These are phyloP conservation scores for Aspergillus fijiensis DNA, from an alignment of 2,329 filamentous ascomycete genomes.

Conservation along the genomic window DNA sequence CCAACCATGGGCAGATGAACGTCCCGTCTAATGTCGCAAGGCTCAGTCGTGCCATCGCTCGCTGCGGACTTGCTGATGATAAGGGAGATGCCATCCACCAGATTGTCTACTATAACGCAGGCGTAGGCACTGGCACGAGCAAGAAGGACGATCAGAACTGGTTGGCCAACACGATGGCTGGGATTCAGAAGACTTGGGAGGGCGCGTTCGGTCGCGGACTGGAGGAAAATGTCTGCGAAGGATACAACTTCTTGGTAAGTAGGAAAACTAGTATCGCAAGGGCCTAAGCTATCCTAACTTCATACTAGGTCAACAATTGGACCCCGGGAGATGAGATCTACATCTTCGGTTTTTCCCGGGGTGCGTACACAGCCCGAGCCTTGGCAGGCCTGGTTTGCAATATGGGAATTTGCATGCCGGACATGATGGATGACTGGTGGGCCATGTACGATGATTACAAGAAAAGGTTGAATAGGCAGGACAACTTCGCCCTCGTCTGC, in stretches of 20 bases:
- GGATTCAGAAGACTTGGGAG: not conserved
- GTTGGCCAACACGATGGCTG: not conserved
- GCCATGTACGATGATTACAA: not conserved
- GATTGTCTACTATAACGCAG: not conserved
- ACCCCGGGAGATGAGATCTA: slow-evolving; percentile 14
- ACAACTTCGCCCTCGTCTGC: no score
- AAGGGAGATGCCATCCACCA: not conserved
- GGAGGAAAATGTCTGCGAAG: slow-evolving; percentile 2
- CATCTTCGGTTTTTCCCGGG: slow-evolving; percentile 16
- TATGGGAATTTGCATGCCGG: slow-evolving; percentile 7
- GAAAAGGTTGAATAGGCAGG: not conserved
- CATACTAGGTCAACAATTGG: slow-evolving; percentile 12
- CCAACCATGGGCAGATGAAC: slow-evolving; percentile 11
- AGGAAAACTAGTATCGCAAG: not conserved
- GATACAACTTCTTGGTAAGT: slow-evolving; percentile 12
- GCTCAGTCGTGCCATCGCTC: not conserved
- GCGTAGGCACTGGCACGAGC: not conserved
- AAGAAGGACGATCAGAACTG: not conserved
- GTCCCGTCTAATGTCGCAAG: slow-evolving; percentile 13
- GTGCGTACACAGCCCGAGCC: slow-evolving; percentile 14
- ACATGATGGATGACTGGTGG: slow-evolving; percentile 2
- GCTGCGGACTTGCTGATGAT: not conserved
- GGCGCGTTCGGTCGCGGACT: not conserved
- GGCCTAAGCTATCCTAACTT: slow-evolving; percentile 4
- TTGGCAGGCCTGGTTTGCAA: slow-evolving; percentile 15